A percentile compares a stretch with the other conserved stretches of the same genome.
These are phyloP conservation scores for Scheffersomyces amazonensis DNA, from an alignment of 805 yeast genomes.

Conservation along the genomic window DNA sequence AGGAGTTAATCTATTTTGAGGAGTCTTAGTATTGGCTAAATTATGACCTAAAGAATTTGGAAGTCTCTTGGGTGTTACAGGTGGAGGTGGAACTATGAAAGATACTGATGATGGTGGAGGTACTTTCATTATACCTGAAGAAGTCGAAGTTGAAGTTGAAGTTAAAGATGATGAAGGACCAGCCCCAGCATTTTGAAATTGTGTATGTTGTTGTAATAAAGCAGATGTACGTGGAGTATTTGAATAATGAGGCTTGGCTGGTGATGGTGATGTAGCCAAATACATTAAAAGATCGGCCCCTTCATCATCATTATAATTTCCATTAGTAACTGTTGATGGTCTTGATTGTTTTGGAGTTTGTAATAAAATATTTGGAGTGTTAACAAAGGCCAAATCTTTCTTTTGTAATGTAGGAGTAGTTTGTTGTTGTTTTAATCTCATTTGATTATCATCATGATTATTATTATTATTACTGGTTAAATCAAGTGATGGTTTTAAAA, in stretches of 20 bases:
- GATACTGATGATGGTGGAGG: slow-evolving; percentile 12
- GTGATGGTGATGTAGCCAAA: slow-evolving; percentile 81
- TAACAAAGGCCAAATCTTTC: slow-evolving; percentile 14
- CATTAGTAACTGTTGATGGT: slow-evolving; percentile 10
- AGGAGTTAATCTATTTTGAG: slow-evolving; percentile 42
- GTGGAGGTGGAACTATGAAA: slow-evolving; percentile 40
- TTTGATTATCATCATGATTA: neutral
- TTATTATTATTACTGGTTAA: slow-evolving; percentile 9
- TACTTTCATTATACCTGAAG: neutral
- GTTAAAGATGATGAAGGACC: slow-evolving; percentile 4
- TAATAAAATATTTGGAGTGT: slow-evolving; percentile 12
- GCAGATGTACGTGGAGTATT: slow-evolving; percentile 26
- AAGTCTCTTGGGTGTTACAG: slow-evolving; percentile 42
- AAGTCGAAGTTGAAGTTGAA: slow-evolving; percentile 1
- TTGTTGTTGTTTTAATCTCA: slow-evolving; percentile 1
- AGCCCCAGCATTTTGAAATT: neutral
- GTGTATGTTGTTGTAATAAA: slow-evolving; percentile 3
- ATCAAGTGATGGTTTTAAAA: slow-evolving; percentile 29
- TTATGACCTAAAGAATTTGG: slow-evolving; percentile 1
- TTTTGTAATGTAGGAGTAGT: slow-evolving; percentile 30
- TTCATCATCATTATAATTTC: slow-evolving; percentile 44
- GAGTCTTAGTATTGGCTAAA: slow-evolving; percentile 25
- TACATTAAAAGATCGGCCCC: slow-evolving; percentile 83
- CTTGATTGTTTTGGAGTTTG: slow-evolving; percentile 38
- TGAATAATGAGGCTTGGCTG: slow-evolving; percentile 41